These are phyloP conservation scores for Ophiostoma novo-ulmi DNA, from an alignment of 2,329 filamentous ascomycete species.

Conservation along the genomic window DNA sequence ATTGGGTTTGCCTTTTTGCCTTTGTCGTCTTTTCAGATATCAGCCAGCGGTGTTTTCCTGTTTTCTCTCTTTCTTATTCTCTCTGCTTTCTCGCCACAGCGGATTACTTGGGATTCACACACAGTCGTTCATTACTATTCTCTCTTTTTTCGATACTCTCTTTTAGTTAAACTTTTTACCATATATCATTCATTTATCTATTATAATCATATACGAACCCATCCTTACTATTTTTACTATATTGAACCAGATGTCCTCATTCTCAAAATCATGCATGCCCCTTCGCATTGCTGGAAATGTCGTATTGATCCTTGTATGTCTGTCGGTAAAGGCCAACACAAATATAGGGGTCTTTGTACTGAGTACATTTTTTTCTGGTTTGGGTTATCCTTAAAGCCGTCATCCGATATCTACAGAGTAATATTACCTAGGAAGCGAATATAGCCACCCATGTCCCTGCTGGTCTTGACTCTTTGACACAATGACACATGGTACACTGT, in stretches of 20 bases:
- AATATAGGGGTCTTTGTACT: not conserved
- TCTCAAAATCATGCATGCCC: not conserved
- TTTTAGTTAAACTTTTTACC: constrained; percentile 14
- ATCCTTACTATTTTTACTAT: not conserved
- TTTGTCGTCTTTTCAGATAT: constrained; percentile 8
- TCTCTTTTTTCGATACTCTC: constrained; percentile 11
- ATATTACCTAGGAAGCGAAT: not conserved
- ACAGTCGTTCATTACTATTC: not conserved
- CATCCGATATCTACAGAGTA: not conserved
- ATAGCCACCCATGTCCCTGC: not conserved
- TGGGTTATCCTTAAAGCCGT: not conserved
- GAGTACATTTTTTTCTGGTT: too few species aligned
- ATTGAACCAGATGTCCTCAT: not conserved
- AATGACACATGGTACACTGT: constrained; percentile 7
- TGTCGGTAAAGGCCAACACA: not conserved
- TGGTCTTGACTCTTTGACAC: not conserved
- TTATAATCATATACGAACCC: constrained; percentile 1
- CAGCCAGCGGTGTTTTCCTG: constrained; percentile 17
- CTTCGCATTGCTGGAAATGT: not conserved
- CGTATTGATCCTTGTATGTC: not conserved
- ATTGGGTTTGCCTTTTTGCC: not conserved
- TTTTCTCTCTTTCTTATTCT: not conserved
- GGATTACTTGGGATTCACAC: not conserved
- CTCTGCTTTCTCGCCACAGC: not conserved
- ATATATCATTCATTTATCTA: constrained; percentile 4